These are phyloP conservation scores for Sanghuangporus baumii DNA, from an alignment of 1,284 basidiomycete species.

Conservation along the genomic window DNA sequence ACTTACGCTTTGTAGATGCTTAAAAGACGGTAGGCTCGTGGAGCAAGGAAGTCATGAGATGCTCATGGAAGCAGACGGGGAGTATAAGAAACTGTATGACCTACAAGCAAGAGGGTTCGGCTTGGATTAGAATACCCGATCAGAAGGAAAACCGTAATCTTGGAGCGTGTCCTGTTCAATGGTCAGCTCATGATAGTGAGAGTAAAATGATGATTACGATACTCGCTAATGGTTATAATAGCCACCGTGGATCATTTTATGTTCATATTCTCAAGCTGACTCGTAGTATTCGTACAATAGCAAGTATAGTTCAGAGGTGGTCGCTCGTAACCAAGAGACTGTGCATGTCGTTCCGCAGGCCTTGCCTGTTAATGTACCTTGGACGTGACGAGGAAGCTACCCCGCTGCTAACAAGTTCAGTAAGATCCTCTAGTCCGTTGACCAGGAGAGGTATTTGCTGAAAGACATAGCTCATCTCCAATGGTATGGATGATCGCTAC, in stretches of 20 bases:
- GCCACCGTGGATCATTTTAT: too few species aligned
- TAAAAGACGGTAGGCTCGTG: too few species aligned
- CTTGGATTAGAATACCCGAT: too few species aligned
- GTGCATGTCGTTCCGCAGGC: conserved; percentile 46
- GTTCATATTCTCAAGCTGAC: too few species aligned
- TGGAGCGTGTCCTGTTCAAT: neutral
- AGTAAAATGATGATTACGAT: neutral
- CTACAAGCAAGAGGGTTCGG: too few species aligned
- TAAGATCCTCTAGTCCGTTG: conserved; percentile 58
- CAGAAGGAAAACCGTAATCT: too few species aligned
- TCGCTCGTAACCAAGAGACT: conserved; percentile 55
- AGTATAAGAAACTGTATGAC: too few species aligned
- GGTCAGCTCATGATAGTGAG: neutral
- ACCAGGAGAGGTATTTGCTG: conserved; percentile 52
- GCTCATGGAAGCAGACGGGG: too few species aligned
- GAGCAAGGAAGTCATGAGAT: too few species aligned
- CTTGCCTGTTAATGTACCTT: neutral
- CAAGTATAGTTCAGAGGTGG: conserved; percentile 46
- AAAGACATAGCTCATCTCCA: conserved; percentile 58
- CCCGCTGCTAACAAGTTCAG: conserved; percentile 27
- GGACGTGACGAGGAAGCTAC: conserved; percentile 6
- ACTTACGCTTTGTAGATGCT: too few species aligned
- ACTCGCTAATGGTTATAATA: too few species aligned
- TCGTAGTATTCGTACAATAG: too few species aligned
- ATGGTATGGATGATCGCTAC: conserved; percentile 51